Evolutionary conservation across 1,284 basidiomycete species (phyloP).

Genomic region (Rhodotorula mucilaginosa): DNA sequence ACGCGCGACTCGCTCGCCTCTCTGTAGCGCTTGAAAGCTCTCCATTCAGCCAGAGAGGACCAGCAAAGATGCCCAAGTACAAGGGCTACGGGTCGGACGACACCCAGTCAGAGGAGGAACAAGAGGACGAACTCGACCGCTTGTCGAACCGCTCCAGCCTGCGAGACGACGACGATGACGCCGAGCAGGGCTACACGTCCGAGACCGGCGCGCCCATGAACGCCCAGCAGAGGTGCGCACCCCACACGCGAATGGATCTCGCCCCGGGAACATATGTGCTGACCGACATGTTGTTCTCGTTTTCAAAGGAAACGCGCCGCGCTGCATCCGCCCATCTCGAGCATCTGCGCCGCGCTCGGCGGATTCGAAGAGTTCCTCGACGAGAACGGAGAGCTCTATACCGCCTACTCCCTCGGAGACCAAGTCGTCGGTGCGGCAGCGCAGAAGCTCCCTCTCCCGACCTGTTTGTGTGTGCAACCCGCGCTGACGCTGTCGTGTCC

Average conservation of each 20-base stretch:
- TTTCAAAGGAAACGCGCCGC: constrained; percentile 26
- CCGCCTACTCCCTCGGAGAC: constrained; percentile 44
- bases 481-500: not conserved
- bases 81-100: constrained; percentile 27
- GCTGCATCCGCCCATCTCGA: constrained; percentile 38
- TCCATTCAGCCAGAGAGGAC: no score
- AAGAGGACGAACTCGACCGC: constrained; percentile 4
- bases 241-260: no score
- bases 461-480: not conserved
- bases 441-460: not conserved
- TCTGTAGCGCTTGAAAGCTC: no score
- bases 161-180: constrained; percentile 5
- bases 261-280: no score
- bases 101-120: not conserved
- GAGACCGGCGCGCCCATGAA: constrained; percentile 6
- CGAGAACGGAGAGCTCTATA: constrained; percentile 34
- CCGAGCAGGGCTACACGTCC: not conserved
- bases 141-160: constrained; percentile 1
- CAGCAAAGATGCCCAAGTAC: constrained; percentile 15
- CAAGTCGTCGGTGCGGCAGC: constrained; percentile 38
- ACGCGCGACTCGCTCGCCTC: not conserved
- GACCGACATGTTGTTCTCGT: not conserved
- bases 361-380: constrained; percentile 43
- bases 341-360: constrained; percentile 42
- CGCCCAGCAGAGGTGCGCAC: constrained; percentile 18